phyloP scores from a whole-genome alignment of 2,329 filamentous ascomycete species.

The Phoma sp. region DNA sequence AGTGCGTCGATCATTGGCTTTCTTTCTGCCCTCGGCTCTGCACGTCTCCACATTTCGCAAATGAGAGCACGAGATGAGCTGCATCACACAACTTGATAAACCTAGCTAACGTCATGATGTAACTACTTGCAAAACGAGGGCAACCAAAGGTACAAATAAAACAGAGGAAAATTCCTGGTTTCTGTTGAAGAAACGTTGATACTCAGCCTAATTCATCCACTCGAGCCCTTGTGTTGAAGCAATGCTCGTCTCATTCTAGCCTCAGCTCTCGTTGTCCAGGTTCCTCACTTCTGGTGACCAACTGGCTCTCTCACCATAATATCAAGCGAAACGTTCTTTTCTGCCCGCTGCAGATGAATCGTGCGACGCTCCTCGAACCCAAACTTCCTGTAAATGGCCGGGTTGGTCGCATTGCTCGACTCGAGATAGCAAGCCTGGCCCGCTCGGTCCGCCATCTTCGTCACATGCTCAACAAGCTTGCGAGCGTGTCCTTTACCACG shows the following conservation, averaged over 20 bases:
- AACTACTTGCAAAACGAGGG: background rate
- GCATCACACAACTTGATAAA: background rate
- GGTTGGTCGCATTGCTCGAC: slow-evolving; percentile 73
- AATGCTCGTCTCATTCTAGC: slow-evolving; percentile 14
- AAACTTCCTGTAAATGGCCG: slow-evolving; percentile 74
- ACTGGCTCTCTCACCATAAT: slow-evolving; percentile 82
- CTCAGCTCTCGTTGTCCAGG: slow-evolving; percentile 10
- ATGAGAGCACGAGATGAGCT: background rate
- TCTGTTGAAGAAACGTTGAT: slow-evolving; percentile 33
- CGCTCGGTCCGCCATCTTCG: slow-evolving; percentile 69
- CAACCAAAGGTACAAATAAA: background rate
- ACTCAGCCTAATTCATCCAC: background rate
- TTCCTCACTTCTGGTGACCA: slow-evolving; percentile 27
- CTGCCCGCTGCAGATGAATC: slow-evolving; percentile 67
- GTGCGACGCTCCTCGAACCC: slow-evolving; percentile 72
- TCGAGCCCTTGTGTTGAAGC: slow-evolving; percentile 33
- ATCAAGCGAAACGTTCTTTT: slow-evolving; percentile 68
- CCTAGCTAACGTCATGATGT: background rate
- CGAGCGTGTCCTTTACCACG: slow-evolving; percentile 75
- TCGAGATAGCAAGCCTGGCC: slow-evolving; percentile 77
- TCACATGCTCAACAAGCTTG: slow-evolving; percentile 74
- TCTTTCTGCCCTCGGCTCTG: background rate
- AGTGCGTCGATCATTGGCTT: background rate
- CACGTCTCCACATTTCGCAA: slow-evolving; percentile 4
- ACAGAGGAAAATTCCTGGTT: background rate